Percentiles rank a stretch among this genome's conserved stretches.
Evolutionary conservation across 2,329 filamentous ascomycete species (phyloP).

Genomic region (Ambrosiella xylebori): DNA sequence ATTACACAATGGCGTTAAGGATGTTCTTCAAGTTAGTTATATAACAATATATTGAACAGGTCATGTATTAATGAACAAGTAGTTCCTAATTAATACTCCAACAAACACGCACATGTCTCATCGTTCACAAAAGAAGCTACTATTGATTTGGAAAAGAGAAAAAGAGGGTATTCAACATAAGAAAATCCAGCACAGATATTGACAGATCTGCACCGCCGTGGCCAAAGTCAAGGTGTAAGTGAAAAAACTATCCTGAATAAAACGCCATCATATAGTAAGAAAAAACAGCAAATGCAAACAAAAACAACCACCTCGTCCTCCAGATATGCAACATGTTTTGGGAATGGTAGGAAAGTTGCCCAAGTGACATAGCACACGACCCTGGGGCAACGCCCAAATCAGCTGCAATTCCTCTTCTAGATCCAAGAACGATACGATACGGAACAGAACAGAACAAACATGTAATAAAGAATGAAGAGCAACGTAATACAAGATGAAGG

Average conservation of each 20-base stretch:
- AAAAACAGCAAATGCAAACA: neutral
- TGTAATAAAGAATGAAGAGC: neutral
- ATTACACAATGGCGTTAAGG: neutral
- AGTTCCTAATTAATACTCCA: too few species aligned
- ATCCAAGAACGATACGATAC: neutral
- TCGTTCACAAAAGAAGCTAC: too few species aligned
- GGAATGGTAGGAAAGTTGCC: too few species aligned
- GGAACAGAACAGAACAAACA: neutral
- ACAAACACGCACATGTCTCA: too few species aligned
- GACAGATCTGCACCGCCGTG: neutral
- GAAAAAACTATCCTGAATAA: conserved; percentile 5
- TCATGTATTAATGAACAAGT: too few species aligned
- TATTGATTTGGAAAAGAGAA: too few species aligned
- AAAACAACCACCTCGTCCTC: neutral
- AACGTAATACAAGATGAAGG: neutral
- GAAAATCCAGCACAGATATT: neutral
- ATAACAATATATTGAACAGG: neutral
- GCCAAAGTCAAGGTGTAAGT: conserved; percentile 3
- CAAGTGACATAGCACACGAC: neutral
- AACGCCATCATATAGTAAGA: conserved; percentile 11
- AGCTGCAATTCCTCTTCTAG: neutral
- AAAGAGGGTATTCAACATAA: neutral
- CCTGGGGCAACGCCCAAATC: neutral
- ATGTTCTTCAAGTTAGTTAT: neutral
- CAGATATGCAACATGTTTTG: neutral